Evolutionary conservation across 1,284 basidiomycete species (phyloP).

Genomic region (Austroboletus niveus): DNA sequence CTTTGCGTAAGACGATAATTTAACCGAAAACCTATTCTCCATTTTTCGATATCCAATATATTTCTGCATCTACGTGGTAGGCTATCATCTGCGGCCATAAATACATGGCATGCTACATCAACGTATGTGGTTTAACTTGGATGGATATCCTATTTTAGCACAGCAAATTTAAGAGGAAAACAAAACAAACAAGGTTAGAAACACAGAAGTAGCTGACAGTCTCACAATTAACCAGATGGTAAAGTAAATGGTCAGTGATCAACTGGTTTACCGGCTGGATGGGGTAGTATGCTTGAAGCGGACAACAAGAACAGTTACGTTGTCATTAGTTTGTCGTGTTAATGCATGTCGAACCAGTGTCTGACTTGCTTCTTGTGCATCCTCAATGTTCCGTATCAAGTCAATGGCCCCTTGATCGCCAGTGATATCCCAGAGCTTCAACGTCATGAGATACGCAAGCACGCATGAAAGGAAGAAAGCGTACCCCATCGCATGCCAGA

Average conservation of each 20-base stretch:
- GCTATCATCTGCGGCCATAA: background rate
- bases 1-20: too few relatives aligned
- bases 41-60: background rate
- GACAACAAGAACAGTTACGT: conserved; percentile 79
- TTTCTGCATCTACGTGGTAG: background rate
- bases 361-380: conserved; percentile 83
- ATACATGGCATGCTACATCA: conserved; percentile 6
- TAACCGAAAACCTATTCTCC: too few relatives aligned
- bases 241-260: conserved; percentile 2
- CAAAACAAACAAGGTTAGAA: conserved; percentile 6
- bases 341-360: conserved; percentile 85
- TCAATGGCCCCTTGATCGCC: conserved; percentile 93
- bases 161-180: conserved; percentile 5
- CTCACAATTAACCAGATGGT: background rate
- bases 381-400: conserved; percentile 69
- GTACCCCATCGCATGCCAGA: conserved; percentile 95
- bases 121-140: background rate
- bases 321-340: conserved; percentile 86
- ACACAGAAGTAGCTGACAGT: background rate
- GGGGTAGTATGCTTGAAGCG: conserved; percentile 50
- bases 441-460: conserved; percentile 8
- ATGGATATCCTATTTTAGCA: conserved; percentile 6
- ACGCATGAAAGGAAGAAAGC: conserved; percentile 32
- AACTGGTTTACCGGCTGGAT: conserved; percentile 15
- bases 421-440: conserved; percentile 96